Evolutionary conservation across 31 red algal species (phyloP), one percentile per base, ranked within the genome.

Genomic region (Asparagopsis taxiformis): DNA sequence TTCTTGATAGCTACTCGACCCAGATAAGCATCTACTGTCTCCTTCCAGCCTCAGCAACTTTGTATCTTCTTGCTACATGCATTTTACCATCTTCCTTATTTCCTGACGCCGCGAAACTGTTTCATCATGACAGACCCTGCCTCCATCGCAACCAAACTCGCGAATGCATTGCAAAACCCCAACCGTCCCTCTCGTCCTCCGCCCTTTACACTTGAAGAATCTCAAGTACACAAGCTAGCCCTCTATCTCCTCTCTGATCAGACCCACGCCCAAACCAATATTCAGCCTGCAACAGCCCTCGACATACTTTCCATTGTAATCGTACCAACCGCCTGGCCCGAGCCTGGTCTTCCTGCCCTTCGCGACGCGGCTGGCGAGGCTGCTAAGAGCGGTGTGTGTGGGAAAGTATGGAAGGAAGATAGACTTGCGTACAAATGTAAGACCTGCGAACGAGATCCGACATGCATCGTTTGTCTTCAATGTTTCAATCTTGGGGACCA

Each of bases 391-490:
- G 89, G 88, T 31, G 94, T 90, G 46, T 97, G 94, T 59, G 94
- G 94, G 22, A 72, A 54, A 23, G 84, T 90, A 4, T 97, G 94
- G 94, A 64, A 63, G 34, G 28, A 77, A 22, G 82, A 90, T 51
- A 81, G 89, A 48, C 82, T 92, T 8, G 94, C 94, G 0, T 97
- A 97, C 74, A 92, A 92, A 68, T 97, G 94, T 61, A 69, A 71
- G 36, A 92, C 88, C 25, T 97, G 94, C 50, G 88, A 93, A 75
- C 70, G 89, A 31, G 94, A 97, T 75, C 82, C 88, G 13, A 92
- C 94, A 20, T 97, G 94, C 77, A 87, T 90, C 37, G 70, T 97
- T 15, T 97, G 94, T 52, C 73, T 88, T 21, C 59, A 65, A 11
- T 97, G 94, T 59, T 97, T 97, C 72, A 65, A 60, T 34, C 52